Evolutionary conservation across 345 rosid species (phyloP), one percentile per base, ranked within the genome.

Genomic region (Corymbia maculata): DNA sequence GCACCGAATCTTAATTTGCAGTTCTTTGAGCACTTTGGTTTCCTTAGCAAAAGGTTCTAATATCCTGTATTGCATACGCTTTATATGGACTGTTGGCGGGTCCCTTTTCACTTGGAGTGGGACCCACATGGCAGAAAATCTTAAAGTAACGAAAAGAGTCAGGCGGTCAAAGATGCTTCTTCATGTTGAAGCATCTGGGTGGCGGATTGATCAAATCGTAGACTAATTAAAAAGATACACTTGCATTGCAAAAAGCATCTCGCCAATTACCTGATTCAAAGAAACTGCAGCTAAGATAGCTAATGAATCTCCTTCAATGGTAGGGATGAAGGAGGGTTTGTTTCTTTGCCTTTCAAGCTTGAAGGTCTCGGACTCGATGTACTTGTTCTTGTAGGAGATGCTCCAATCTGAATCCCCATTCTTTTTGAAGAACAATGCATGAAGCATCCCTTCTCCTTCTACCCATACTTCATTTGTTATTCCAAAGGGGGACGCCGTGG

Each of bases 361-460:
- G 88, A 92, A 90, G 8, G 93, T 93, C 9, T 91, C 90, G 1
- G 92, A 88, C 87, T 94, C 92, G 4, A 92, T 90, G 21, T 88
- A 75, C 89, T 90, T 91, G 89, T 92, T 94, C 21, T 86, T 90
- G 86, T 93, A 94, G 22, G 85, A 44, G 24, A 93, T 85, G 49
- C 47, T 89, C 95, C 94, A 93, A 12, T 36, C 87, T 51, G 91
- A 92, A 30, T 89, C 85, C 17, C 49, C 64, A 47, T 47, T 51
- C 79, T 92, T 93, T n/a, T 79, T 52, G 12, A 92, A 92, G 87
- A 93, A 93, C 75, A 94, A 52, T 47, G 88, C 93, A 88, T 92
- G 95, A 88, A 93, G 89, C 93, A 93, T 93, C 66, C 94, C 94
- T 86, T 94, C 94, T 87, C 94, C 94, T 91, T 92, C 94, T 8